These are phyloP conservation scores for Hyphodiscus sp. DNA, from an alignment of 2,329 filamentous ascomycete species.

Conservation along the genomic window DNA sequence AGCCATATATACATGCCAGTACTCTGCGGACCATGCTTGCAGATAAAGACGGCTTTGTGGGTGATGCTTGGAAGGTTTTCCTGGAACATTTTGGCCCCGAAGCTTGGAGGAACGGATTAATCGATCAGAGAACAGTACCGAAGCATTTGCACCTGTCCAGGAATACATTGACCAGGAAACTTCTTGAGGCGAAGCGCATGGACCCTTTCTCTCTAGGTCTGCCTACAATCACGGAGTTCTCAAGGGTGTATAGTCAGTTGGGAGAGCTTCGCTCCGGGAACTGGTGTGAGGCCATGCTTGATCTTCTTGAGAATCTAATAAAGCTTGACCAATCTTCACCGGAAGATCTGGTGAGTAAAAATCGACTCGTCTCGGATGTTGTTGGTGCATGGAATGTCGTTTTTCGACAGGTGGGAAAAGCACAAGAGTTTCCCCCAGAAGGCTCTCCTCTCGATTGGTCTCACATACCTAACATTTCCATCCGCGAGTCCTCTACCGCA, in stretches of 20 bases:
- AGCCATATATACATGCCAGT: slow-evolving; percentile 24
- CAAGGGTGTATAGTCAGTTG: slow-evolving; percentile 19
- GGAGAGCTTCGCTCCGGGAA: slow-evolving; percentile 19
- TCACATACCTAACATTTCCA: slow-evolving; percentile 15
- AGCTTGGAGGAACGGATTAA: slow-evolving; percentile 10
- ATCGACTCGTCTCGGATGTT: slow-evolving; percentile 21
- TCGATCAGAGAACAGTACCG: slow-evolving; percentile 10
- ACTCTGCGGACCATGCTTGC: slow-evolving; percentile 24
- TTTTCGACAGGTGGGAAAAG: slow-evolving; percentile 13
- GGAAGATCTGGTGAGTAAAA: slow-evolving; percentile 3
- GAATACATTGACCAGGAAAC: slow-evolving; percentile 12
- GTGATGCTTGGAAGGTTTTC: slow-evolving; percentile 28
- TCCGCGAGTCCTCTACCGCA: slow-evolving; percentile 4
- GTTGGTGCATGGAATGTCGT: slow-evolving; percentile 28
- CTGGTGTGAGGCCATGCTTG: slow-evolving; percentile 24
- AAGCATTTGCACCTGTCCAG: background rate
- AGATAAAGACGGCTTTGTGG: slow-evolving; percentile 8
- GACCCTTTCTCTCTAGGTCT: slow-evolving; percentile 18
- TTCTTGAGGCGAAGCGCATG: slow-evolving; percentile 18
- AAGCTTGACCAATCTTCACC: slow-evolving; percentile 1
- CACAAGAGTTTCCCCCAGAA: slow-evolving; percentile 5
- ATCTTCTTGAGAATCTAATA: slow-evolving; percentile 19
- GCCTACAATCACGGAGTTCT: slow-evolving; percentile 25
- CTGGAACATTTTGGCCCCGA: slow-evolving; percentile 26
- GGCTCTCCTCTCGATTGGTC: slow-evolving; percentile 21